phyloP scores from a whole-genome alignment of 176 grass and related monocot genomes.

The Eleusine coracana region DNA sequence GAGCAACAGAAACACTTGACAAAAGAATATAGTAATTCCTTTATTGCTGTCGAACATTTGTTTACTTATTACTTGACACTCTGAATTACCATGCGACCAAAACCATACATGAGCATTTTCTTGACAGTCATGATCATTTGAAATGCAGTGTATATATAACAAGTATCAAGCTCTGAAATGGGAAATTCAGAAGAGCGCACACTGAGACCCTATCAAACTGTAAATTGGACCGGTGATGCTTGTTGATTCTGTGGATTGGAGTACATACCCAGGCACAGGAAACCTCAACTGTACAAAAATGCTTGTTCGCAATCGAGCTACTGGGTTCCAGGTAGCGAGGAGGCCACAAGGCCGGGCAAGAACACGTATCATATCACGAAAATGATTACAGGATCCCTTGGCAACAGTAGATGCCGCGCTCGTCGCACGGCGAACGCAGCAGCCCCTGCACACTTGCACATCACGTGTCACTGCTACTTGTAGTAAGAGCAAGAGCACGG shows the following conservation, averaged over 20 bases:
- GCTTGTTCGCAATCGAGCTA: not conserved
- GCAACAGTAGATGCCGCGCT: slow-evolving; percentile 11
- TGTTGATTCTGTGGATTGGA: not conserved
- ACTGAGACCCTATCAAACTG: not conserved
- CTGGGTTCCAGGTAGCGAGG: not conserved
- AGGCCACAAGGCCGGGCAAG: not conserved
- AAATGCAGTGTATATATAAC: too few relatives aligned
- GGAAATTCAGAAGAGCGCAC: too few relatives aligned
- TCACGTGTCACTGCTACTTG: not conserved
- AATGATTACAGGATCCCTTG: slow-evolving; percentile 27
- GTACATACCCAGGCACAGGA: not conserved
- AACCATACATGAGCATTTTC: too few relatives aligned
- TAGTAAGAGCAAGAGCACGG: not conserved
- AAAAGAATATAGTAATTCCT: not conserved
- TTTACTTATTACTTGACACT: too few relatives aligned
- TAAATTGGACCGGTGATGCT: not conserved
- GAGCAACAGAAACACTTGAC: not conserved
- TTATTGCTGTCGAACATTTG: too few relatives aligned
- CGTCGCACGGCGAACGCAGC: not conserved
- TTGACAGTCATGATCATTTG: too few relatives aligned
- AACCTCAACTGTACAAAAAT: not conserved
- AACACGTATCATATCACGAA: slow-evolving; percentile 6
- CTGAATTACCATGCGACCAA: too few relatives aligned
- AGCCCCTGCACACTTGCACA: too few relatives aligned
- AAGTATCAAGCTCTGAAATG: too few relatives aligned